A percentile compares a stretch with the other conserved stretches of the same genome.
Evolutionary conservation across 495 filamentous ascomycete genomes (phyloP).

Genomic region (Usnea hakonensis): DNA sequence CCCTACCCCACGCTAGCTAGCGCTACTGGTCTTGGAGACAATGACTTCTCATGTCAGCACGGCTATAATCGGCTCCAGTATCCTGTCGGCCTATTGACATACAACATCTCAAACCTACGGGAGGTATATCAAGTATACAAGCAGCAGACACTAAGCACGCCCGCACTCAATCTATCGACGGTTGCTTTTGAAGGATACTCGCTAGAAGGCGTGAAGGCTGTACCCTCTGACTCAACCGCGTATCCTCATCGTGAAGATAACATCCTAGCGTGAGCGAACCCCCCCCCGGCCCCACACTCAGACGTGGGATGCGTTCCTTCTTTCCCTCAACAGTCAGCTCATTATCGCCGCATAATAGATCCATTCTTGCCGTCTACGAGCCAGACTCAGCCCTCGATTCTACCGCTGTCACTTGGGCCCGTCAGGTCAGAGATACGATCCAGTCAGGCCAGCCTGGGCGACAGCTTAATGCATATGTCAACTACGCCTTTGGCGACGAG

Average conservation of each 20-base stretch:
- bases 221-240: not conserved
- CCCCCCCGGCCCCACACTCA: too few species aligned
- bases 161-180: not conserved
- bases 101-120: slow-evolving; percentile 23
- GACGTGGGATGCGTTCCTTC: too few species aligned
- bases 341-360: not conserved
- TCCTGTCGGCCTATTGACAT: slow-evolving; percentile 21
- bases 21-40: slow-evolving; percentile 22
- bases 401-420: not conserved
- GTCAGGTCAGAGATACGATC: not conserved
- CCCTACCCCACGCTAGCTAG: slow-evolving; percentile 19
- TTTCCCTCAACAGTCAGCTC: not conserved
- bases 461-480: slow-evolving; percentile 35
- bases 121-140: slow-evolving; percentile 21
- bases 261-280: not conserved
- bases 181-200: slow-evolving; percentile 2
- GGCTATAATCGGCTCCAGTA: slow-evolving; percentile 24
- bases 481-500: slow-evolving; percentile 44
- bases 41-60: slow-evolving; percentile 18
- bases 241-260: not conserved
- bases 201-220: not conserved
- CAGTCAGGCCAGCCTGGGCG: slow-evolving; percentile 15
- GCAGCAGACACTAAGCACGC: not conserved
- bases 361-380: not conserved
- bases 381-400: not conserved